A percentile compares a stretch with the other conserved stretches of the same genome.
phyloP scores from a whole-genome alignment of 805 yeast genomes.

The Kregervanrija fluxuum region DNA sequence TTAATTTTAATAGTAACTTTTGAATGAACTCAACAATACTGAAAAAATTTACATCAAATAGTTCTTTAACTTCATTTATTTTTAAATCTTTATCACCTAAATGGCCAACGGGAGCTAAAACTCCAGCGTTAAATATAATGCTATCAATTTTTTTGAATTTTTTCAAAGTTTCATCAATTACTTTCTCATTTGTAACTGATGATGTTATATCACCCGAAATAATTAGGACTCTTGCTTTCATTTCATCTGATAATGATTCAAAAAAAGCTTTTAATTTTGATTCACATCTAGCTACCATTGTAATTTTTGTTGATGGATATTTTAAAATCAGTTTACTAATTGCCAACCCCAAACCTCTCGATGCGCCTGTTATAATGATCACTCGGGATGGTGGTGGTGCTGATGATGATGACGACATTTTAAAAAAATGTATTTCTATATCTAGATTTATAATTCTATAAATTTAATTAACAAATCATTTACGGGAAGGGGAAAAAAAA shows the following conservation, averaged over 20 bases:
- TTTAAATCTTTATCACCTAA: slow-evolving; percentile 41
- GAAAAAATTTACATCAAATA: slow-evolving; percentile 74
- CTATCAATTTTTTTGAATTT: slow-evolving; percentile 56
- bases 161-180: slow-evolving; percentile 38
- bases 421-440: too few relatives aligned
- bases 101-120: slow-evolving; percentile 66
- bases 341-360: slow-evolving; percentile 79
- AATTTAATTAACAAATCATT: too few relatives aligned
- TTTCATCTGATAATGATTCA: slow-evolving; percentile 35
- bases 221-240: slow-evolving; percentile 42
- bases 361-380: slow-evolving; percentile 54
- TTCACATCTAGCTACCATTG: slow-evolving; percentile 69
- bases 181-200: slow-evolving; percentile 25
- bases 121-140: slow-evolving; percentile 74
- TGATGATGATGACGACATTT: too few relatives aligned
- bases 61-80: slow-evolving; percentile 48
- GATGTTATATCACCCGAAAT: slow-evolving; percentile 58
- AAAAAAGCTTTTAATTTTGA: slow-evolving; percentile 29
- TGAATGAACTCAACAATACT: slow-evolving; percentile 57
- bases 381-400: slow-evolving; percentile 8
- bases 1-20: slow-evolving; percentile 36
- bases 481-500: too few relatives aligned
- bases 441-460: too few relatives aligned
- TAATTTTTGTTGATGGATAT: slow-evolving; percentile 32
- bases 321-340: slow-evolving; percentile 48